Base-by-base conservation (phyloP, 352 stramenopile species). In the Phytophthora ohioensis region DNA sequence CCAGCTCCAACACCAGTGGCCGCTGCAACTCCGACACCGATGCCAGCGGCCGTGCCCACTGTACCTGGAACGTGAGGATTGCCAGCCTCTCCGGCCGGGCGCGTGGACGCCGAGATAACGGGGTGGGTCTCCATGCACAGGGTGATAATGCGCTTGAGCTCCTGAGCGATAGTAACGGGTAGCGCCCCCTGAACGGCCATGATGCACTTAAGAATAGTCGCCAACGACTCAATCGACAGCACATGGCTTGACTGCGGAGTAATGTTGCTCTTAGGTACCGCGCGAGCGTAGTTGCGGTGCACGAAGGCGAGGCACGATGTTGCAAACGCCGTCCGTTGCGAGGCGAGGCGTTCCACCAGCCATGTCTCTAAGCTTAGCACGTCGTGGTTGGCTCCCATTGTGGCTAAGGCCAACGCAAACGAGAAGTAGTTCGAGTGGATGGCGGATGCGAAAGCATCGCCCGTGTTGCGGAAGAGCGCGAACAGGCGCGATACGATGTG, bases 361-460 rank as follows among this genome's bases (percentile, higher is more conserved):
- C 87, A 96, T 55, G 83, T 90, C 59, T 96, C 89, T 47, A 96
- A 64, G 39, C 85, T 91, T 38, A 96, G 73, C 42, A 94, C 87
- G 53, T 96, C 87, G 63, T 96, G 87, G 71, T 96, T 96, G 35
- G 89, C 87, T 51, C 86, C 89, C 76, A 96, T 92, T 10, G 91
- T 89, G 8, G 89, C 89, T 34, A 96, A 62, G 4, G 85, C 84
- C 35, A 95, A 75, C 48, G 86, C 87, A 76, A 96, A 95, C 67
- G 89, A 95, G 58, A 93, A 96, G 57, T 95, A 96, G 76, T 96
- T 95, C 56, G 87, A 94, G 71, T 94, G 84, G 56, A 96, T 93
- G 54, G 86, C 84, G 17, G 85, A 91, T 2, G 85, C 81, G 52
- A 94, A 94, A 9, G 89, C 71, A 52, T 96, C 89, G 53, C 87